Evolutionary conservation across 1,284 basidiomycete genomes (phyloP).

Genomic region (Fomitopsis betulina): DNA sequence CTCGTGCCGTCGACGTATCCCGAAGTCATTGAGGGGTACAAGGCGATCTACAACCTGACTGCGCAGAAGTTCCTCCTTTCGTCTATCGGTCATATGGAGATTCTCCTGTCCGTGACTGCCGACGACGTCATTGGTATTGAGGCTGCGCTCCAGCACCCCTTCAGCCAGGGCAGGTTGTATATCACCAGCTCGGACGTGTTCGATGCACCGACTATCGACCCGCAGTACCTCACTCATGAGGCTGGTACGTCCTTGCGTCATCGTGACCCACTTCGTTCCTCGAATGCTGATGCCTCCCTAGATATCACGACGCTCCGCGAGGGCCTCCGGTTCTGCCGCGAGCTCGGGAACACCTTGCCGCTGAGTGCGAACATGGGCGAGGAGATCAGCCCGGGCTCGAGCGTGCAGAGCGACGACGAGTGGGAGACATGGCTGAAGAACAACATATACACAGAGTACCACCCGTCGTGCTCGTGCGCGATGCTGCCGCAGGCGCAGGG

Average conservation of each 20-base stretch:
- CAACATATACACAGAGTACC: constrained; percentile 42
- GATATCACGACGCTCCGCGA: constrained; percentile 55
- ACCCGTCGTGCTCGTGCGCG: constrained; percentile 56
- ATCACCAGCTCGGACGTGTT: constrained; percentile 53
- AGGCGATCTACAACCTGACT: constrained; percentile 52
- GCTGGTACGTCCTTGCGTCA: constrained; percentile 31
- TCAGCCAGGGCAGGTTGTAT: constrained; percentile 38
- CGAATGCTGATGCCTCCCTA: constrained; percentile 5
- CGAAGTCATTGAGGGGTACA: constrained; percentile 57
- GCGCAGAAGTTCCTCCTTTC: constrained; percentile 39
- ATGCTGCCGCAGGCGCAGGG: constrained; percentile 60
- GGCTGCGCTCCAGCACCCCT: constrained; percentile 64
- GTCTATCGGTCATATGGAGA: constrained; percentile 53
- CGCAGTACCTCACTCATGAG: constrained; percentile 52
- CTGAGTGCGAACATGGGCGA: constrained; percentile 29
- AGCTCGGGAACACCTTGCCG: constrained; percentile 36
- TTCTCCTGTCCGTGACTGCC: constrained; percentile 55
- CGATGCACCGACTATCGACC: constrained; percentile 55
- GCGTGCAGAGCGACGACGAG: constrained; percentile 37
- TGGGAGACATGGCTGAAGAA: constrained; percentile 42
- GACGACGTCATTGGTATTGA: constrained; percentile 49
- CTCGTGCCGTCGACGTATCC: constrained; percentile 44
- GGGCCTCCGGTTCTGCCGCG: constrained; percentile 49
- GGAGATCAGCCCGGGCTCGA: constrained; percentile 37
- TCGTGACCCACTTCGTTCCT: not conserved